Conservation (phyloP, 768 basidiomycete species). For the Mycena galopus region DNA sequence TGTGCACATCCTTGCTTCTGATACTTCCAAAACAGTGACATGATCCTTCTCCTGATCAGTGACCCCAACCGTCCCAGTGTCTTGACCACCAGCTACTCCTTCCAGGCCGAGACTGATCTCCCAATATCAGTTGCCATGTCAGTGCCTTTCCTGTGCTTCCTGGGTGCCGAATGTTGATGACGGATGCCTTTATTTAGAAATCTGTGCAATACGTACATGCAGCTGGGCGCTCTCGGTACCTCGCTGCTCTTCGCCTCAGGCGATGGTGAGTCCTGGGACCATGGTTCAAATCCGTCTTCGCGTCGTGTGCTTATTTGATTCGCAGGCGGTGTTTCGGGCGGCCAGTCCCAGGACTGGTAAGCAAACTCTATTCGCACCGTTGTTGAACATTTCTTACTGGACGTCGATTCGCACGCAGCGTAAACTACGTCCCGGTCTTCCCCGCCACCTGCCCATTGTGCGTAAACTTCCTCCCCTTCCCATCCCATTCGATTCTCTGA, state of each 20-base stretch:
- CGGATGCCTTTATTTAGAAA: slow-evolving; percentile 7
- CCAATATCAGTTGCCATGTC: slow-evolving; percentile 5
- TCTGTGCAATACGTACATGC: slow-evolving; percentile 44
- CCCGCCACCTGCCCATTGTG: slow-evolving; percentile 15
- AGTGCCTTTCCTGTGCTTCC: slow-evolving; percentile 9
- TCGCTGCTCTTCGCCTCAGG: slow-evolving; percentile 8
- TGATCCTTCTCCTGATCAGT: slow-evolving; percentile 34
- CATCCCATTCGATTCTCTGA: slow-evolving; percentile 7
- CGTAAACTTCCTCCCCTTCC: slow-evolving; percentile 1
- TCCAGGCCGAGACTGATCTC: slow-evolving; percentile 50
- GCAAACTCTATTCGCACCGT: slow-evolving; percentile 8
- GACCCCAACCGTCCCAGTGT: slow-evolving; percentile 33
- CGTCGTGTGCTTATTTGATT: slow-evolving; percentile 1
- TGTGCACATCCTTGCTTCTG: slow-evolving; percentile 36
- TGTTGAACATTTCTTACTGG: slow-evolving; percentile 1
- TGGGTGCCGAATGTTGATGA: neutral
- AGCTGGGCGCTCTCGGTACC: slow-evolving; percentile 45
- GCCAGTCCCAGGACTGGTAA: neutral
- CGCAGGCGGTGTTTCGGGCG: slow-evolving; percentile 12
- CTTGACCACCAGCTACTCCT: slow-evolving; percentile 39
- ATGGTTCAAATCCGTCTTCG: slow-evolving; percentile 8
- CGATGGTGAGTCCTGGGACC: slow-evolving; percentile 39
- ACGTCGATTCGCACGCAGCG: neutral
- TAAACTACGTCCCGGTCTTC: neutral
- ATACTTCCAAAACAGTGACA: slow-evolving; percentile 39